These are phyloP conservation scores for Eucalyptus albens DNA, from an alignment of 345 rosid genomes.

Conservation along the genomic window DNA sequence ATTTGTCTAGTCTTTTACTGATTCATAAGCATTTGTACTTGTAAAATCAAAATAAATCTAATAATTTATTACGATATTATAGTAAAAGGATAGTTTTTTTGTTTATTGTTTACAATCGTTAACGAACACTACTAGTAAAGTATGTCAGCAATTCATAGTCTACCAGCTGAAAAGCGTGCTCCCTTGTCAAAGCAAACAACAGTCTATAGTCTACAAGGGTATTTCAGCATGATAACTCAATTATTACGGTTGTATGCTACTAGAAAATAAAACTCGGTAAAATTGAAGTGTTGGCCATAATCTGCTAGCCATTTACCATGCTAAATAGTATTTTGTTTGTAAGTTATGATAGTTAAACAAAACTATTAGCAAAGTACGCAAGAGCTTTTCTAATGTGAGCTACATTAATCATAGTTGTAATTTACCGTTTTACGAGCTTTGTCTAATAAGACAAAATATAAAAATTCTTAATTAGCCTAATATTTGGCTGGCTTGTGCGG, in stretches of 20 bases:
- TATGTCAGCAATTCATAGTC: not conserved
- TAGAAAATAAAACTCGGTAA: not conserved
- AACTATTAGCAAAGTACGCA: fast-evolving
- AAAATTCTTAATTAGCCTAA: fast-evolving
- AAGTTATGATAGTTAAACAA: fast-evolving
- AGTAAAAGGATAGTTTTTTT: not conserved
- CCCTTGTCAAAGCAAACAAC: not conserved
- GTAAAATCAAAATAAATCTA: not conserved
- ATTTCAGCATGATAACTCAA: not conserved
- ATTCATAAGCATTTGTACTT: not conserved
- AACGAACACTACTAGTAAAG: not conserved
- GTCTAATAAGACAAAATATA: too few relatives aligned
- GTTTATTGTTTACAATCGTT: not conserved
- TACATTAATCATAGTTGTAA: fast-evolving
- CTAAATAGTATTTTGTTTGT: not conserved
- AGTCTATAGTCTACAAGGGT: not conserved
- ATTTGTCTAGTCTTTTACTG: not conserved
- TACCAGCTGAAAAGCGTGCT: not conserved
- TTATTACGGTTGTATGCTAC: not conserved
- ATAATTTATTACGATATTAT: not conserved
- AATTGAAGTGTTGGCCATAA: not conserved
- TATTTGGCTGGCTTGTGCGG: fast-evolving
- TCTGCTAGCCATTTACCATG: not conserved
- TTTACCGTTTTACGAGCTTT: fast-evolving
- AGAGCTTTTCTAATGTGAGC: too few relatives aligned